Base-by-base conservation (phyloP, 192 early-diverging fungal species). In the Pilaira anomala region DNA sequence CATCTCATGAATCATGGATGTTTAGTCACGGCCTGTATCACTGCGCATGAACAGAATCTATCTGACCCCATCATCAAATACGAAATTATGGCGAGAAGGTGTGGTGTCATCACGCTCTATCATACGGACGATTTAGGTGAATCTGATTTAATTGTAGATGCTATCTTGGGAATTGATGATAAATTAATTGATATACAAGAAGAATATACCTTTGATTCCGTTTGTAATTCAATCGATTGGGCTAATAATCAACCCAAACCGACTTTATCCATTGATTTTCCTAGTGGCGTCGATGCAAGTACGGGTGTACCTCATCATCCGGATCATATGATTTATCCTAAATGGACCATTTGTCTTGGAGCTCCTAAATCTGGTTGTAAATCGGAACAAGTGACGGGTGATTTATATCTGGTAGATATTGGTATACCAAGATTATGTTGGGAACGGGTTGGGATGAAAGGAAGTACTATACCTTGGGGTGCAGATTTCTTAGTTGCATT, bases 1-100 rank as follows among this genome's bases (percentile, higher is more conserved):
- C 91, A 92, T 73, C 66, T 93, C 33, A 80, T 82, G 5, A 93
- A 93, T 65, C 91, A 90, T 67, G 88, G 88, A 19, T 88, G 85
- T 67, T 62, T 76, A 12, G 90, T 91, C 9, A 66, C 79, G 18
- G 78, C 72, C 0, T 83, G 77, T 46, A 60, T 82, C 18, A 78
- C 78, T 7, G 67, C 76, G 1, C 59, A 64, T 40, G 68, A 79
- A 16, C 68, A 69, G 26, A 74, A 77, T 4, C 56, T 85, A 2
- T 81, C 80, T 19, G 69, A 44, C 21, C 14, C 33, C 9, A 54
- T 58, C 2, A 26, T 19, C 2, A 26, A 41, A 1, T 62, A 71
- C 40, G 24, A 58, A 30, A 18, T 24, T 19, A 59, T 65, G 40
- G 53, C 55, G 7, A 12, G 13, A 16, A 29, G 5, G 46, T 48